Conservation (phyloP, 352 stramenopile genomes). For the Phytopythium sindhum region DNA sequence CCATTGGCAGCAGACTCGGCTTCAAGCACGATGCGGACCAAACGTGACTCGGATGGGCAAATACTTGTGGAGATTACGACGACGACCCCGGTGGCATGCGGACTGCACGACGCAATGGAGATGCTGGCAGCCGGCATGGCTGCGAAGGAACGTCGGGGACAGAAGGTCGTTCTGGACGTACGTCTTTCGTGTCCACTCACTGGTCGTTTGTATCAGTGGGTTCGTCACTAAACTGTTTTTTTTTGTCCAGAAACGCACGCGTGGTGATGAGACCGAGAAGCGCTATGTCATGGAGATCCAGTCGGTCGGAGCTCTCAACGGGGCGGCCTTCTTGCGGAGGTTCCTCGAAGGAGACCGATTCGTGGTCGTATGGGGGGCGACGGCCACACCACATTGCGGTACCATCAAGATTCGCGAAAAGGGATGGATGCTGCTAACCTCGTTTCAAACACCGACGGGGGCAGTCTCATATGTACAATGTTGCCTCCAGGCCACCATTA, state of each 20-base stretch:
- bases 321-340: background rate
- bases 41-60: background rate
- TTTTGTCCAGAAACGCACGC: background rate
- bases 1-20: background rate
- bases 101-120: background rate
- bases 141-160: background rate
- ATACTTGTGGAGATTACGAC: background rate
- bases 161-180: background rate
- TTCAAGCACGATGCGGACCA: background rate
- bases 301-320: background rate
- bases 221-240: background rate
- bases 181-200: background rate
- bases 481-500: background rate
- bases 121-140: background rate
- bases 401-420: background rate
- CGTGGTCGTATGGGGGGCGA: background rate
- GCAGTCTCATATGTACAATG: background rate
- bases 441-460: background rate
- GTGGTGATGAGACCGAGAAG: background rate
- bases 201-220: background rate
- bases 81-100: background rate
- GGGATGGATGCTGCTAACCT: background rate
- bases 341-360: background rate
- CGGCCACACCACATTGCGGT: background rate
- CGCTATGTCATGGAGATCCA: background rate